phyloP scores from a whole-genome alignment of 2,329 filamentous ascomycete genomes.

The Beauveria varroae region DNA sequence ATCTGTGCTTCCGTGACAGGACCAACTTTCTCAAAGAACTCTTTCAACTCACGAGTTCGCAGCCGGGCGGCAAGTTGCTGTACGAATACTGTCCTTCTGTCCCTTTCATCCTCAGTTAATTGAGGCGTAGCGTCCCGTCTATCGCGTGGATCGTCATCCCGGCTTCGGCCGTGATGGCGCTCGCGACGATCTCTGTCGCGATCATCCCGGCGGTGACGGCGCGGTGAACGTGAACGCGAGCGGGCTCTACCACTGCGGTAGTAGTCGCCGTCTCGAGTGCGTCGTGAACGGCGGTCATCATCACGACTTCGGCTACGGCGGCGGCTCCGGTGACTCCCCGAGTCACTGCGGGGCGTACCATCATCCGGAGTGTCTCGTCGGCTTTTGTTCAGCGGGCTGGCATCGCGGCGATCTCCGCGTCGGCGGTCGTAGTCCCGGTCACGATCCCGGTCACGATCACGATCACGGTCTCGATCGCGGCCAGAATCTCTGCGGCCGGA shows the following conservation, averaged over 20 bases:
- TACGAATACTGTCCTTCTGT: conserved; percentile 94
- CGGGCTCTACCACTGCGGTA: conserved; percentile 50
- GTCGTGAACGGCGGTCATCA: conserved; percentile 65
- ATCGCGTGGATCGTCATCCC: conserved; percentile 39
- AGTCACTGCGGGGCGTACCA: conserved; percentile 65
- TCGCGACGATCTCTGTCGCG: conserved; percentile 43
- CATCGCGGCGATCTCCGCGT: conserved; percentile 46
- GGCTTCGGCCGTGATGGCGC: conserved; percentile 45
- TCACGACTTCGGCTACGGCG: conserved; percentile 73
- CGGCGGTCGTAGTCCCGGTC: conserved; percentile 41
- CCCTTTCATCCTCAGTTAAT: conserved; percentile 89
- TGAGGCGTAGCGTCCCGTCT: conserved; percentile 56
- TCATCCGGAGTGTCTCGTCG: conserved; percentile 46
- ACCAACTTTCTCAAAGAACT: conserved; percentile 92
- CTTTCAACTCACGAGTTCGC: conserved; percentile 83
- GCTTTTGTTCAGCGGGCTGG: conserved; percentile 41
- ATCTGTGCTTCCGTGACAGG: conserved; percentile 96
- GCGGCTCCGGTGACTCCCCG: conserved; percentile 74
- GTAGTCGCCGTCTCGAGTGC: conserved; percentile 67
- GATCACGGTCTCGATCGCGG: conserved; percentile 49
- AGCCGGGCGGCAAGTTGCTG: conserved; percentile 94
- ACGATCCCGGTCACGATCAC: conserved; percentile 49
- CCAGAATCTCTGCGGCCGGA: conserved; percentile 46
- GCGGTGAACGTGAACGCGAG: conserved; percentile 62
- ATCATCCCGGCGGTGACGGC: conserved; percentile 48